These are phyloP conservation scores for Capsella bursapastoris DNA, from an alignment of 345 rosid genomes.

Conservation along the genomic window DNA sequence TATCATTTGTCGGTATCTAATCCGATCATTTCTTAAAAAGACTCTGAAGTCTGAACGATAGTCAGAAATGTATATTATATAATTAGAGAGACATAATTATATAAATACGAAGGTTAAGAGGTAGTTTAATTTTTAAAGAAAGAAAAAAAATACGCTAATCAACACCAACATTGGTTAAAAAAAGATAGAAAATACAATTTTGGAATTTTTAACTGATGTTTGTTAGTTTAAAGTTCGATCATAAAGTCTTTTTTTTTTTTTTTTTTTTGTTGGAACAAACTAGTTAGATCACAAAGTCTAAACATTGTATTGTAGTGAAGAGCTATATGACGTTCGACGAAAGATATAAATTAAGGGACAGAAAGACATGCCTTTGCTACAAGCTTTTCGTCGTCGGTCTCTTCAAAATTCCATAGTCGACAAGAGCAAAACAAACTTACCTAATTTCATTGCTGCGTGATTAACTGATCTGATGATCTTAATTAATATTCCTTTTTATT, in stretches of 20 bases:
- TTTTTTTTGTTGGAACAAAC: too few species aligned
- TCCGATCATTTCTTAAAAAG: neutral
- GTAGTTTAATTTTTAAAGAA: too few species aligned
- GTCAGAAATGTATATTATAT: neutral
- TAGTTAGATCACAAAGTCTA: neutral
- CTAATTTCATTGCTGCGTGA: conserved; percentile 13
- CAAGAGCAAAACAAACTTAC: conserved; percentile 31
- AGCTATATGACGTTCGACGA: neutral
- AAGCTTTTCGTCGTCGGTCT: conserved; percentile 1
- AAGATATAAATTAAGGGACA: neutral
- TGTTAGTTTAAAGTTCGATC: neutral
- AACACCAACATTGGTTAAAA: neutral
- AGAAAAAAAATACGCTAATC: neutral
- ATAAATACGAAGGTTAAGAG: too few species aligned
- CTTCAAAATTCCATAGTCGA: neutral
- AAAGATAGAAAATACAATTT: neutral
- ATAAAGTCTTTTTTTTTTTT: too few species aligned
- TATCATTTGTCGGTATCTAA: neutral
- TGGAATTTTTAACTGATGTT: neutral
- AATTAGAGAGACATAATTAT: too few species aligned
- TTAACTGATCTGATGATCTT: conserved; percentile 10
- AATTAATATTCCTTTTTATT: conserved; percentile 15
- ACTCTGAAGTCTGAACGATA: too few species aligned
- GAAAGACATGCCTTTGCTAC: neutral
- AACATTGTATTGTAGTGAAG: neutral